phyloP scores from a whole-genome alignment of 371 early-diverging fungal species.

The Coemansia sp. region DNA sequence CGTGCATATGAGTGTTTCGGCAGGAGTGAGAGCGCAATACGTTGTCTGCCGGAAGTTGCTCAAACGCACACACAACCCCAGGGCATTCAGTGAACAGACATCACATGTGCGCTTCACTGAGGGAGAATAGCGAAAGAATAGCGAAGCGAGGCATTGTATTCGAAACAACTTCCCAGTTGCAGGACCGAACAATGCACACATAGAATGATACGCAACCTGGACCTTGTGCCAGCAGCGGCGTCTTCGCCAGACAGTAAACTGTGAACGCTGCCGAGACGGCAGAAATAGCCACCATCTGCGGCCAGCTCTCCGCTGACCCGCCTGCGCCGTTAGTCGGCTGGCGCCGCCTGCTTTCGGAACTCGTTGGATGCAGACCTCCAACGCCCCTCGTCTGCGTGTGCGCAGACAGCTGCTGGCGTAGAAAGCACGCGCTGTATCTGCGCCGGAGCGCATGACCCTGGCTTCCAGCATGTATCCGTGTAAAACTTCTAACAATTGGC shows the following conservation, averaged over 20 bases:
- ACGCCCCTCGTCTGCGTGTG: neutral
- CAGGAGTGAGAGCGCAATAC: neutral
- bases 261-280: conserved; percentile 12
- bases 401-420: neutral
- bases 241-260: conserved; percentile 2
- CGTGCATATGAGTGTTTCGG: neutral
- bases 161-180: conserved; percentile 1
- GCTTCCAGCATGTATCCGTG: conserved; percentile 30
- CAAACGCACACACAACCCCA: neutral
- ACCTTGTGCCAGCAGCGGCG: conserved; percentile 27
- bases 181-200: conserved; percentile 4
- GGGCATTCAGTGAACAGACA: neutral
- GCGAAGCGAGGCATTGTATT: conserved; percentile 2
- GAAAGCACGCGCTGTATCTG: conserved; percentile 15
- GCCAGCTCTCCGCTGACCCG: conserved; percentile 1
- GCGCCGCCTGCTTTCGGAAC: neutral
- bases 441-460: conserved; percentile 22
- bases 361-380: neutral
- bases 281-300: conserved; percentile 4
- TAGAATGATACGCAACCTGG: conserved; percentile 26
- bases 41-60: neutral
- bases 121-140: conserved; percentile 3
- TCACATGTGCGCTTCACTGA: conserved; percentile 6
- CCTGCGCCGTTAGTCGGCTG: conserved; percentile 1
- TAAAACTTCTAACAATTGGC: conserved; percentile 20